These are phyloP conservation scores for Dendrobium nobile DNA, from an alignment of 106 monocot genomes.

Conservation along the genomic window DNA sequence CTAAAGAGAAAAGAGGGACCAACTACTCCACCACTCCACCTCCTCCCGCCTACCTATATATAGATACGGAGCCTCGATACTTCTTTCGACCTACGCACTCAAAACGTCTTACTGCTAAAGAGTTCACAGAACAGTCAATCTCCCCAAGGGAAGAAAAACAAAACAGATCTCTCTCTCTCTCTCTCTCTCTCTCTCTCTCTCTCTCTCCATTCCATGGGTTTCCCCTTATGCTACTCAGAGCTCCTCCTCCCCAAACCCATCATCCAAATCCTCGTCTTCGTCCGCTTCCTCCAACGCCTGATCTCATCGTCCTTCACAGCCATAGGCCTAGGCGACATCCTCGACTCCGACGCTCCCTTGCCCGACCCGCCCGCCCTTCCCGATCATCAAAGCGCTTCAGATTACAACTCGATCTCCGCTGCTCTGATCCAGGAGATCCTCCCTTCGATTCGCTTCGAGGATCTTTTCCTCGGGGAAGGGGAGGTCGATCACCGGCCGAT, in stretches of 20 bases:
- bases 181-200: no score
- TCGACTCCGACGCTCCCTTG: slow-evolving; percentile 25
- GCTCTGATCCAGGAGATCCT: slow-evolving; percentile 27
- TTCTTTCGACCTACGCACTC: no score
- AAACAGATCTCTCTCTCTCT: no score
- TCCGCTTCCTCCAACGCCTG: slow-evolving; percentile 36
- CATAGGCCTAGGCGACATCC: slow-evolving; percentile 38
- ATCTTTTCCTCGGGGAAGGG: background rate
- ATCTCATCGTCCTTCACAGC: slow-evolving; percentile 27
- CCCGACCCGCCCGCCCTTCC: background rate
- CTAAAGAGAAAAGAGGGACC: no score
- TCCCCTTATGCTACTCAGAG: slow-evolving; percentile 52
- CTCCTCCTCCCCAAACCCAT: slow-evolving; percentile 35
- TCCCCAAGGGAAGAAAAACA: no score
- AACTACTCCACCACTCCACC: no score
- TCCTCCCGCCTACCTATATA: no score
- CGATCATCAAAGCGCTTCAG: background rate
- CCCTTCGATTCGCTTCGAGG: slow-evolving; percentile 7
- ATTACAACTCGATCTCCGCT: slow-evolving; percentile 18
- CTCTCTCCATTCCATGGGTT: slow-evolving; percentile 31
- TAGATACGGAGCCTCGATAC: no score
- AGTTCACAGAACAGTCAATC: no score
- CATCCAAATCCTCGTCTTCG: slow-evolving; percentile 40
- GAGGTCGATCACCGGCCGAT: background rate
- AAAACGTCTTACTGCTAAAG: no score